A percentile compares a stretch with the other conserved stretches of the same genome.
phyloP scores from a whole-genome alignment of 208 protist species.

The Zelonia costaricensis region DNA sequence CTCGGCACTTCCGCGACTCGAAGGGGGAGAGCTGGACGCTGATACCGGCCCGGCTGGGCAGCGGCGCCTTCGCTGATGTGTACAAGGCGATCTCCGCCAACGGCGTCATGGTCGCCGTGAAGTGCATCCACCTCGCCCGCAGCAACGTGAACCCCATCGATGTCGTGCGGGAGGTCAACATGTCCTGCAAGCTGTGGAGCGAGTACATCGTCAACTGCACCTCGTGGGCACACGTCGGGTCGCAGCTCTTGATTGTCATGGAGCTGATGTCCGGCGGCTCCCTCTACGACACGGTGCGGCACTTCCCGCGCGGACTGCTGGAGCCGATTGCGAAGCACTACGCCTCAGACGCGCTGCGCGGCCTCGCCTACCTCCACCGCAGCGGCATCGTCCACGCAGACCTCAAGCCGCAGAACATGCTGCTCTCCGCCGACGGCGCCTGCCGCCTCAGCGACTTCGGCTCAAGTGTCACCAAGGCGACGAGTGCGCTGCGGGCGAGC shows the following conservation, averaged over 20 bases:
- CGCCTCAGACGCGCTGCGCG: slow-evolving; percentile 44
- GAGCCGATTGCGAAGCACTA: slow-evolving; percentile 63
- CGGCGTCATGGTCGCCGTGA: slow-evolving; percentile 41
- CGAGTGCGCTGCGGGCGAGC: slow-evolving; percentile 31
- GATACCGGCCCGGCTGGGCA: slow-evolving; percentile 29
- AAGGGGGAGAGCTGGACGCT: slow-evolving; percentile 30
- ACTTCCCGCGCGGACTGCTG: slow-evolving; percentile 37
- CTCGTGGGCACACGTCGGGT: slow-evolving; percentile 30
- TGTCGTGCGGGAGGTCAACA: slow-evolving; percentile 56
- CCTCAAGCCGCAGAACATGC: slow-evolving; percentile 87
- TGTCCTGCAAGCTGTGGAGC: slow-evolving; percentile 37
- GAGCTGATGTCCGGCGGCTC: slow-evolving; percentile 85
- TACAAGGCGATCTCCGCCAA: slow-evolving; percentile 38
- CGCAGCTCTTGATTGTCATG: slow-evolving; percentile 58
- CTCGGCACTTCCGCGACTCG: slow-evolving; percentile 32
- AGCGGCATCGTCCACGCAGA: slow-evolving; percentile 83
- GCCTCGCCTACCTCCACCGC: slow-evolving; percentile 64
- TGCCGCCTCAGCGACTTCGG: slow-evolving; percentile 89
- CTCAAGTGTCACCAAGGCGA: slow-evolving; percentile 47
- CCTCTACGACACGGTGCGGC: slow-evolving; percentile 55
- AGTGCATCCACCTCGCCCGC: slow-evolving; percentile 39
- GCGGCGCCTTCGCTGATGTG: slow-evolving; percentile 43
- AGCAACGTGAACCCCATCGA: slow-evolving; percentile 26
- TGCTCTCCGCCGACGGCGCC: slow-evolving; percentile 64
- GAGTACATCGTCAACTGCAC: slow-evolving; percentile 58